These are phyloP conservation scores for Aeschynomene evenia DNA, from an alignment of 306 rosid genomes.

Conservation along the genomic window DNA sequence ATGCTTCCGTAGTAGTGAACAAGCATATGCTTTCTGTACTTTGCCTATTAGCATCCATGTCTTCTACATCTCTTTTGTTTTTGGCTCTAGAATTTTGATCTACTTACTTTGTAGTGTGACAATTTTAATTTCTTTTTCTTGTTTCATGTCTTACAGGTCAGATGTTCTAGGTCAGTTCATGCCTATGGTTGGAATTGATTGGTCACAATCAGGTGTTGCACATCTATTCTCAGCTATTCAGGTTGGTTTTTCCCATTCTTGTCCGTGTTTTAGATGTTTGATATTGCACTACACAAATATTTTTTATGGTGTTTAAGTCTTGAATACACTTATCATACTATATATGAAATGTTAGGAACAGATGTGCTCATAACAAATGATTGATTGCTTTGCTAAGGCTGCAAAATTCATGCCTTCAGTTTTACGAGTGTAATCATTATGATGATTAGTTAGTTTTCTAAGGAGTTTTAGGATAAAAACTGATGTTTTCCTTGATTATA, in stretches of 20 bases:
- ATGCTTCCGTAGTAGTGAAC: neutral
- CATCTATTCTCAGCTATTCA: slow-evolving; percentile 92
- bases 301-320: neutral
- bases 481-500: slow-evolving; percentile 15
- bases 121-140: slow-evolving; percentile 16
- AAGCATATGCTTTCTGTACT: neutral
- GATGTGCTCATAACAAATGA: slow-evolving; percentile 4
- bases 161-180: slow-evolving; percentile 97
- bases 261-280: neutral
- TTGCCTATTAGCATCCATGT: neutral
- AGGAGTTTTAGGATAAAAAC: slow-evolving; percentile 15
- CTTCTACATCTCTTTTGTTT: neutral
- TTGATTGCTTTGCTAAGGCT: slow-evolving; percentile 25
- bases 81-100: neutral
- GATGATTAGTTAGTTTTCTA: neutral
- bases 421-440: neutral
- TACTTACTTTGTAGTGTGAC: neutral
- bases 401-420: slow-evolving; percentile 1
- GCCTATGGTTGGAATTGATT: slow-evolving; percentile 96
- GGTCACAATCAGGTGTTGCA: slow-evolving; percentile 97
- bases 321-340: neutral
- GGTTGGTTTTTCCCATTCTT: slow-evolving; percentile 47
- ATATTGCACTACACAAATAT: neutral
- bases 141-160: slow-evolving; percentile 53
- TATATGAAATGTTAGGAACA: slow-evolving; percentile 12